These are phyloP conservation scores for Leavenworthia alabamica DNA, from an alignment of 345 rosid genomes.

Conservation along the genomic window DNA sequence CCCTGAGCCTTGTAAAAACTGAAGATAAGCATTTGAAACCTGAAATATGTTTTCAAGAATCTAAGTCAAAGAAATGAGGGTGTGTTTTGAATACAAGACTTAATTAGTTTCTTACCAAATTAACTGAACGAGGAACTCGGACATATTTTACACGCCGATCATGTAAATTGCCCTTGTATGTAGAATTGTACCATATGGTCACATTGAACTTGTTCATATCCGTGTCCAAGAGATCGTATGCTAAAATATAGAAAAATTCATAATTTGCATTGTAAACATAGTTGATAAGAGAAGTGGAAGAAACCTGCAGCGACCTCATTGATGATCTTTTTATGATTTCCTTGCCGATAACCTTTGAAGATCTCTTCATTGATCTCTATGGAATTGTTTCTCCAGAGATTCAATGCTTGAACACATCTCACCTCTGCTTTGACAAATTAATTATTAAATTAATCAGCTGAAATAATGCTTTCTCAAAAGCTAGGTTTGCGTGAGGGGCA, in stretches of 20 bases:
- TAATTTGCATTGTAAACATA: too few species aligned
- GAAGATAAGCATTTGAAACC: conserved; percentile 73
- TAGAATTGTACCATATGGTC: conserved; percentile 76
- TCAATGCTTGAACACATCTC: conserved; percentile 33
- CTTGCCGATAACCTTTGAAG: conserved; percentile 49
- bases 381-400: conserved; percentile 61
- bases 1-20: conserved; percentile 43
- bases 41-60: too few species aligned
- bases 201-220: conserved; percentile 48
- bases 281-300: conserved; percentile 2
- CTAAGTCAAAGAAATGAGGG: too few species aligned
- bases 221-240: conserved; percentile 80
- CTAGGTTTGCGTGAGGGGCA: not conserved
- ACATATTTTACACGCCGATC: conserved; percentile 25
- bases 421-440: not conserved
- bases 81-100: too few species aligned
- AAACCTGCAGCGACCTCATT: conserved; percentile 71
- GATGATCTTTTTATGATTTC: conserved; percentile 42
- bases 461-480: not conserved
- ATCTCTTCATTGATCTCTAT: conserved; percentile 57
- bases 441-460: not conserved
- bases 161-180: conserved; percentile 32
- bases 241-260: too few species aligned
- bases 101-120: conserved; percentile 49
- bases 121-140: conserved; percentile 64